Percentiles rank a stretch among this genome's conserved stretches.
These are phyloP conservation scores for Zopfia rhizophila DNA, from an alignment of 2,329 filamentous ascomycete genomes.

Conservation along the genomic window DNA sequence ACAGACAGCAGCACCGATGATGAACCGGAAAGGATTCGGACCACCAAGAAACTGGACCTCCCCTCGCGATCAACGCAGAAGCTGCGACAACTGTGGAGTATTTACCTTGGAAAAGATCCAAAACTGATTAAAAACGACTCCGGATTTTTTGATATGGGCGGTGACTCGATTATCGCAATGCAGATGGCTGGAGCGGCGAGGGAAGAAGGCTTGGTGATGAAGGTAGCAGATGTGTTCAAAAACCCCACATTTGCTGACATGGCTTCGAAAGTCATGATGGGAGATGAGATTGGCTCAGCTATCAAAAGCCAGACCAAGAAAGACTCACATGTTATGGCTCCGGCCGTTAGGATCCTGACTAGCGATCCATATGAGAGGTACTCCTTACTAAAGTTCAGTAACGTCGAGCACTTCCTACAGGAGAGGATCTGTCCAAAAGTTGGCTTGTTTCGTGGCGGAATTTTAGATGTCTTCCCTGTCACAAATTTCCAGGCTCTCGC, in stretches of 20 bases:
- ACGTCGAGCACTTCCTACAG: no score
- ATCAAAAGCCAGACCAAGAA: no score
- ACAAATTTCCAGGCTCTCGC: conserved; percentile 9
- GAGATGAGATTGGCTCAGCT: no score
- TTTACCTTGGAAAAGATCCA: neutral
- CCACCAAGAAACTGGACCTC: no score
- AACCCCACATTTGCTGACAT: neutral
- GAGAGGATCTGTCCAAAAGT: no score
- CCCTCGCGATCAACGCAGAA: no score
- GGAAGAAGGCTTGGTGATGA: neutral
- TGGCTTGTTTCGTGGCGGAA: neutral
- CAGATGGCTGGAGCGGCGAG: neutral
- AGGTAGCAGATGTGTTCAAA: neutral
- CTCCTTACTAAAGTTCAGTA: no score
- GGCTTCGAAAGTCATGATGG: neutral
- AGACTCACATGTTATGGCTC: no score
- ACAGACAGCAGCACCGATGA: no score
- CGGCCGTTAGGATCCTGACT: no score
- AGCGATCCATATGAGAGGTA: no score
- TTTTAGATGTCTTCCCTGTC: conserved; percentile 7
- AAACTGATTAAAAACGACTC: neutral
- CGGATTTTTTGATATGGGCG: neutral
- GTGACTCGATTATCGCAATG: conserved; percentile 3
- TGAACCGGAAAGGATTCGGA: no score
- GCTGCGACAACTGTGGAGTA: neutral